Conservation (phyloP, 176 grass and related monocot genomes). For the Phoenix dactylifera region DNA sequence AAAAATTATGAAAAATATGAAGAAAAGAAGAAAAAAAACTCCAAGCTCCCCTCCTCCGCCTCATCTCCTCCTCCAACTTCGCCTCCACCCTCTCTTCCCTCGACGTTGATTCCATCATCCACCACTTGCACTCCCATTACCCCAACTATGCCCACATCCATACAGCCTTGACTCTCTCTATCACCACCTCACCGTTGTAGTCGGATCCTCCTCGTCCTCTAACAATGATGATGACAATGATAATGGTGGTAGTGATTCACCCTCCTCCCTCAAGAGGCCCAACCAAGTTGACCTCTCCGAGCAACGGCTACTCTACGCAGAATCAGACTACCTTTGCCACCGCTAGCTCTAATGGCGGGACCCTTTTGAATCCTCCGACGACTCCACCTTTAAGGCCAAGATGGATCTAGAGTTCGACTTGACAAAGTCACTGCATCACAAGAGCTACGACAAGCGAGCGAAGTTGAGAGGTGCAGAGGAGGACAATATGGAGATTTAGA, state of each 20-base stretch:
- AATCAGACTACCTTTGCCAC: neutral
- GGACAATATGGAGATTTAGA: constrained; percentile 56
- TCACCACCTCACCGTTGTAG: neutral
- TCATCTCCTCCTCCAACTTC: constrained; percentile 18
- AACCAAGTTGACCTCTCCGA: constrained; percentile 2
- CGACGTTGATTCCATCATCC: constrained; percentile 35
- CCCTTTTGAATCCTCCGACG: neutral
- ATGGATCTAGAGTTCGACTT: constrained; percentile 37
- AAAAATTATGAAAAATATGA: too few species aligned
- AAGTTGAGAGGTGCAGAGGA: constrained; percentile 4
- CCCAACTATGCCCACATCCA: constrained; percentile 28
- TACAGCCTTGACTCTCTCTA: neutral
- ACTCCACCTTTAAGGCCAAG: constrained; percentile 16
- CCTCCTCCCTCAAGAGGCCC: neutral
- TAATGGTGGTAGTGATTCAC: neutral
- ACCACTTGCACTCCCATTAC: constrained; percentile 33
- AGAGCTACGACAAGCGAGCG: constrained; percentile 33
- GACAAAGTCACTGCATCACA: constrained; percentile 46
- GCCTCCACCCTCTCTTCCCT: constrained; percentile 14
- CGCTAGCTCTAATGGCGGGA: too few species aligned
- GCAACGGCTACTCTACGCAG: constrained; percentile 5
- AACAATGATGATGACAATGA: neutral
- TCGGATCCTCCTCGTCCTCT: too few species aligned
- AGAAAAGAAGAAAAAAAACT: too few species aligned
- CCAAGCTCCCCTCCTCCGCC: constrained; percentile 13